A percentile compares a stretch with the other conserved stretches of the same genome.
These are phyloP conservation scores for Ilex aquifolium DNA, from an alignment of 257 asterid genomes.

Conservation along the genomic window DNA sequence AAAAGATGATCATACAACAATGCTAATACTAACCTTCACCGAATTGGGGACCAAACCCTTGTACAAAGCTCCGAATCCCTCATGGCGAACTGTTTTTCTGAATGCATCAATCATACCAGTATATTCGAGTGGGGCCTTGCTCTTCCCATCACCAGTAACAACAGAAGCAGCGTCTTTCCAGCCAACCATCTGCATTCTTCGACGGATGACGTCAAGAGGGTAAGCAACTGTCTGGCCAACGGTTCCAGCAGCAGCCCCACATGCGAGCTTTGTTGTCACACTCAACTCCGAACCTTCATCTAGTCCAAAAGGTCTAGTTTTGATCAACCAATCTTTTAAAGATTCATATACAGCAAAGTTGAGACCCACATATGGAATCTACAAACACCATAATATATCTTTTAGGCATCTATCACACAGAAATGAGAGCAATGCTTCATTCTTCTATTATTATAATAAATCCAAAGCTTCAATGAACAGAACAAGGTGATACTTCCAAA, in stretches of 20 bases:
- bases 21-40: background rate
- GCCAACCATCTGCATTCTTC: conserved; percentile 1
- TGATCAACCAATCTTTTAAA: background rate
- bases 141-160: background rate
- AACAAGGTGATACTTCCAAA: too few relatives aligned
- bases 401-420: too few relatives aligned
- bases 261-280: background rate
- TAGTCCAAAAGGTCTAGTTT: conserved; percentile 1
- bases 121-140: background rate
- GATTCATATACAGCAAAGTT: conserved; percentile 1
- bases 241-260: background rate
- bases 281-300: background rate
- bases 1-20: too few relatives aligned
- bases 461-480: too few relatives aligned
- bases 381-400: background rate
- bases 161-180: background rate
- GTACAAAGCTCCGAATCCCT: conserved; percentile 1
- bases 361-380: background rate
- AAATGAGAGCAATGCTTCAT: too few relatives aligned
- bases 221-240: background rate
- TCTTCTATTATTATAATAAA: too few relatives aligned
- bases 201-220: background rate
- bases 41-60: background rate
- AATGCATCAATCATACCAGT: background rate
- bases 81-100: background rate